Base-by-base conservation (phyloP, 2,329 filamentous ascomycete species). In the Geosmithia putterillii region DNA sequence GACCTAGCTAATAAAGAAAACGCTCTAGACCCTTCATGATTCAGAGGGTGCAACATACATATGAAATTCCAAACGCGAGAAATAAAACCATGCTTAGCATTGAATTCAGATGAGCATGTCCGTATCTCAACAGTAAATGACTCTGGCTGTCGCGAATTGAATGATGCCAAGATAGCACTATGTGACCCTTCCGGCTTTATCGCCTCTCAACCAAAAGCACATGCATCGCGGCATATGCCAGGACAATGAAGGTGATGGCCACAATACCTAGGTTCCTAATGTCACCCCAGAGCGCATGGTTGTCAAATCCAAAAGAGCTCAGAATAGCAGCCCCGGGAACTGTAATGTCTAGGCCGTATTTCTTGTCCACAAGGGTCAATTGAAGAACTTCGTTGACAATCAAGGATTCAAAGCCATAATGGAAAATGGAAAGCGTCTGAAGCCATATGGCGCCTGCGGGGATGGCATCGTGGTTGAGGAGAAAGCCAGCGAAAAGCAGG, bases 381-480 rank as follows among this genome's bases (percentile, higher is more conserved):
- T 87, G 86, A 21, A 87, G 81, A 40, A 95, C 94, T 66, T 98
- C 92, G 57, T 96, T 98, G 53, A 98, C 92, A 49, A 96, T 94
- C 14, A 98, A 74, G 2, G 86, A 85, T 69, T 98, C 92, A 54
- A 96, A 96, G 5, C 83, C 90, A 57, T 94, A 98, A 60, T 98
- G 92, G 74, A 98, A 98, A 49, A 98, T 98, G 2, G 89, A 95
- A 8, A 98, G 67, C 65, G 76, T 79, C 69, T 98, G 92, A 42
- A 98, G 65, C 92, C 92, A 98, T 48, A 88, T 64, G 2, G 90
- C 85, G 2, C 86, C 78, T 41, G 76, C 71, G 1, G 92, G 92
- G 43, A 95, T 95, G 23, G 86, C 88, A 59, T 95, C 81, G 58
- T 95, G 88, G 61, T 98, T 98, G 47, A 98, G 76, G 45, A 98